Evolutionary conservation across 257 asterid species (phyloP).

Genomic region (Plantago major): DNA sequence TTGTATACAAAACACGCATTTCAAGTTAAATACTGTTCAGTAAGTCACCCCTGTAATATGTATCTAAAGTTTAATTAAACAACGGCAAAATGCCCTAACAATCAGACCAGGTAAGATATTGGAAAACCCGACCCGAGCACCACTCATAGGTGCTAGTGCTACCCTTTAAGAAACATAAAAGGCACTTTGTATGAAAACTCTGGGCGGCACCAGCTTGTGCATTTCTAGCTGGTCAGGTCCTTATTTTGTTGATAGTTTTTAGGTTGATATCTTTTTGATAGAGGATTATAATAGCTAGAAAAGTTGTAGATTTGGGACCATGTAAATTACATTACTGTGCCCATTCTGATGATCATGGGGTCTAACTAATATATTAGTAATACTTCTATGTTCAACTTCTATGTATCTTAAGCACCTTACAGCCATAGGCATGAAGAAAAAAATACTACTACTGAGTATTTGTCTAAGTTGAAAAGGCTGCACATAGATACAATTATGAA

Average conservation of each 20-base stretch:
- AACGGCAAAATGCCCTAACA: too few relatives aligned
- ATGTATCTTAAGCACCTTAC: neutral
- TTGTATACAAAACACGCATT: too few relatives aligned
- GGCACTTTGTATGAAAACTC: constrained; percentile 11
- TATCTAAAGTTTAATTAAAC: too few relatives aligned
- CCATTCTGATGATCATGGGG: constrained; percentile 19
- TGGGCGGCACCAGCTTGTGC: constrained; percentile 20
- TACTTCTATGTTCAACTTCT: neutral
- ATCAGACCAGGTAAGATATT: too few relatives aligned
- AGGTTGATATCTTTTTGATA: neutral
- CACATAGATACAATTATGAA: too few relatives aligned
- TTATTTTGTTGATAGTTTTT: constrained; percentile 8
- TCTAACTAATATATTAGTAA: neutral
- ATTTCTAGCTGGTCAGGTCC: constrained; percentile 8
- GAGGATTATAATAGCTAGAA: neutral
- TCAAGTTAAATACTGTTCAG: too few relatives aligned
- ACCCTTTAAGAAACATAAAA: constrained; percentile 13
- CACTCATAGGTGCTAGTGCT: too few relatives aligned
- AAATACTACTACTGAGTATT: too few relatives aligned
- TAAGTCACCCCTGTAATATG: too few relatives aligned
- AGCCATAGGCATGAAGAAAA: too few relatives aligned
- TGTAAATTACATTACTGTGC: neutral
- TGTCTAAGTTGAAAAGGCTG: too few relatives aligned
- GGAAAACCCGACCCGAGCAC: too few relatives aligned
- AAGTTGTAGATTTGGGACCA: constrained; percentile 22